Percentiles rank a stretch among this genome's conserved stretches.
Conservation (phyloP, 2,329 filamentous ascomycete genomes). For the Xylaria arbuscula region DNA sequence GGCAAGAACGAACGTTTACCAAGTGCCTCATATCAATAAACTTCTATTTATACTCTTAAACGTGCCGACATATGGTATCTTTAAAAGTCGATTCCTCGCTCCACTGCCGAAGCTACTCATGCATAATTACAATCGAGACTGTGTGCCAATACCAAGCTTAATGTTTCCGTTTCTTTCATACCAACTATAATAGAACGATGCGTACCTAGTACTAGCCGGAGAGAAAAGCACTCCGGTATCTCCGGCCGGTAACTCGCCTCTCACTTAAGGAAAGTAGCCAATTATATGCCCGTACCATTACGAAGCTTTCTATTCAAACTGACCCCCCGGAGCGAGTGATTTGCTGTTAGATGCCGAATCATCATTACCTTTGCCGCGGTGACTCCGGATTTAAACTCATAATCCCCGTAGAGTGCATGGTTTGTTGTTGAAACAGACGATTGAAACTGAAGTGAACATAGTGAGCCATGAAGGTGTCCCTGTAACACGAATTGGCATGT, state of each 20-base stretch:
- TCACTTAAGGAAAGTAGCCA: neutral
- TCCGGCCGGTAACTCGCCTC: neutral
- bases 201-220: too few relatives aligned
- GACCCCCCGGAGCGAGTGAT: neutral
- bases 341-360: neutral
- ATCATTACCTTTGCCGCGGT: neutral
- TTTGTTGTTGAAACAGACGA: neutral
- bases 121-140: too few relatives aligned
- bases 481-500: neutral
- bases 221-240: neutral
- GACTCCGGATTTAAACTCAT: conserved; percentile 19
- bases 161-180: too few relatives aligned
- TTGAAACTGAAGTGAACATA: neutral
- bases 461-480: neutral
- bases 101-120: too few relatives aligned
- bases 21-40: too few relatives aligned
- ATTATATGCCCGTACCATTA: neutral
- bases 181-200: too few relatives aligned
- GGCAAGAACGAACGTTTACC: too few relatives aligned
- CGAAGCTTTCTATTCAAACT: neutral
- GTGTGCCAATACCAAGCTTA: too few relatives aligned
- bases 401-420: neutral
- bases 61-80: too few relatives aligned
- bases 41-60: too few relatives aligned
- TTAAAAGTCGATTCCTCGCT: too few relatives aligned